Percentiles rank a stretch among this genome's conserved stretches.
phyloP scores from a whole-genome alignment of 1,284 basidiomycete species.

The Athelia sp. region DNA sequence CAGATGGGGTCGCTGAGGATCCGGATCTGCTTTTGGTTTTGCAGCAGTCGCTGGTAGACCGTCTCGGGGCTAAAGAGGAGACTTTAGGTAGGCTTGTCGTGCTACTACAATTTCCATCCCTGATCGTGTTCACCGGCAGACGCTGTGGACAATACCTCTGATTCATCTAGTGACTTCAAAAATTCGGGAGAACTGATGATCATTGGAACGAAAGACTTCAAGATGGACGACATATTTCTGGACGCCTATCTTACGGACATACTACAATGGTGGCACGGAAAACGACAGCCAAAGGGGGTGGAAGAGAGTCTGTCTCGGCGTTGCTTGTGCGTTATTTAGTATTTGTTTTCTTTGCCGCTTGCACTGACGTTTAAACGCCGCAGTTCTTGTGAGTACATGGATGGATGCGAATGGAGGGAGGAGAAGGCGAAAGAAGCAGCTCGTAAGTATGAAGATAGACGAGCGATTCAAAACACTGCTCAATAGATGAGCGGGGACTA shows the following conservation, averaged over 20 bases:
- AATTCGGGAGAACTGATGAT: slow-evolving; percentile 25
- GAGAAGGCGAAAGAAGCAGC: slow-evolving; percentile 48
- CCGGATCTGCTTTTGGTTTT: slow-evolving; percentile 33
- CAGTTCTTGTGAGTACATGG: slow-evolving; percentile 76
- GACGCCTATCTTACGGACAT: slow-evolving; percentile 51
- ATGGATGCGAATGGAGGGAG: slow-evolving; percentile 82
- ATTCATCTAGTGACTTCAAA: neutral
- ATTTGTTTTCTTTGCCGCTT: neutral
- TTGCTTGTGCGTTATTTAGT: slow-evolving; percentile 54
- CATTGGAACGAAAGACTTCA: slow-evolving; percentile 65
- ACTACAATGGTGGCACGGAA: slow-evolving; percentile 73
- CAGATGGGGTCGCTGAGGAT: slow-evolving; percentile 21
- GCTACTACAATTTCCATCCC: neutral
- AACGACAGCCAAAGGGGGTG: slow-evolving; percentile 65
- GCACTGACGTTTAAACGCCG: slow-evolving; percentile 6
- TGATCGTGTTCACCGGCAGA: neutral
- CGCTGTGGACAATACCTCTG: neutral
- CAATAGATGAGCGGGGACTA: too few relatives aligned
- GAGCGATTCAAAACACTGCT: neutral
- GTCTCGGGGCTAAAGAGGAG: slow-evolving; percentile 1
- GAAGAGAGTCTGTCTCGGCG: slow-evolving; percentile 52
- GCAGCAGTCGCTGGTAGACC: slow-evolving; percentile 25
- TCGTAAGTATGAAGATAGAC: neutral
- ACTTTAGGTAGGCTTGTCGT: neutral
- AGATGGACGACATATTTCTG: slow-evolving; percentile 52